Evolutionary conservation across 192 early-diverging fungal species (phyloP), one percentile per base, ranked within the genome.

Genomic region (Podila horticola): DNA sequence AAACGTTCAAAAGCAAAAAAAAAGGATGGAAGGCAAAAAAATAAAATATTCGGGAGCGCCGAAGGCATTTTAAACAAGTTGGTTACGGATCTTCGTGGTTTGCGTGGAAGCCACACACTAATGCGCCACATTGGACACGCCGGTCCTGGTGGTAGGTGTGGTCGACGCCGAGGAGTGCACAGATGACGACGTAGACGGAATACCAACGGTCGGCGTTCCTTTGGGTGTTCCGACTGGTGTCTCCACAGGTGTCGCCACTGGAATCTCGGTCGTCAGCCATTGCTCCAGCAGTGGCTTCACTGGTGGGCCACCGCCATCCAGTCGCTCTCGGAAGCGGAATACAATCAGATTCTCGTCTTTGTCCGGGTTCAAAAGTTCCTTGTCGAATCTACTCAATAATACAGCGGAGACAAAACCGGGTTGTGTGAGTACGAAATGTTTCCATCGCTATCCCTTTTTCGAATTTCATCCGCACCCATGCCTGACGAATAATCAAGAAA

Each of bases 281-380:
- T 81, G 77, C 30, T 81, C 77, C 24, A 81, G 58, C 12, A 81
- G 45, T 1, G 77, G 77, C 57, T 81, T 81, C 24, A 81, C 77
- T 1, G 77, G 69, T 6, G 77, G 77, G 12, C 77, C 77, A 15
- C 77, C 77, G 1, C 77, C 77, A 55, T 72, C 77, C 20, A 81
- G 38, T 4, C 77, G 66, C 28, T 81, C 77, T 7, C 77, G 36
- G 36, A 81, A 81, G 29, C 77, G 57, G 38, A 85, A 82, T 15
- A 82, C 79, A 26, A 85, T 82, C 57, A 69, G 30, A 10, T 29
- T 77, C 26, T 85, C 79, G 36, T 85, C 73, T 52, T 63, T 72
- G 26, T 85, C 79, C 12, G 84, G 84, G 38, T 77, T 85, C 41
- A 85, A 26, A 15, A 85, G 65, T 49, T 85, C 84, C 50, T 77